Conservation (phyloP, 2,329 filamentous ascomycete genomes). For the Fusarium subtropicale region DNA sequence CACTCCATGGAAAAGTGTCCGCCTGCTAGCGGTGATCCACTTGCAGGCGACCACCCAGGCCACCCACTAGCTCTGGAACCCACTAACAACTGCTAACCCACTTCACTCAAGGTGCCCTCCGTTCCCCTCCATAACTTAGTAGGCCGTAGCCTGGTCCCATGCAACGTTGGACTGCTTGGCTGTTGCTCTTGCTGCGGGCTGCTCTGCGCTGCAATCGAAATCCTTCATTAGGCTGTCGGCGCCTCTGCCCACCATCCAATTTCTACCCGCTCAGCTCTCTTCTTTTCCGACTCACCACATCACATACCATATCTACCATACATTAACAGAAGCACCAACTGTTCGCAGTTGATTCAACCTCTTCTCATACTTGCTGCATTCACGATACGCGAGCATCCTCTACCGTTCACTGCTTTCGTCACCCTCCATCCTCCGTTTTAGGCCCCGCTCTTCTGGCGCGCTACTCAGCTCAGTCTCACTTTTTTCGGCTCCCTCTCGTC, state of each 20-base stretch:
- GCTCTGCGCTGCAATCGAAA: conserved; percentile 24
- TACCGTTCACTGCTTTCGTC: conserved; percentile 18
- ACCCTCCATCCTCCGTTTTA: conserved; percentile 19
- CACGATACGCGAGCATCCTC: conserved; percentile 7
- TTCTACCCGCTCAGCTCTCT: conserved; percentile 13
- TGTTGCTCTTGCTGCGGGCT: background rate
- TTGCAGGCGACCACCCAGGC: conserved; percentile 47
- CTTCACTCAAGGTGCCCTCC: conserved; percentile 25
- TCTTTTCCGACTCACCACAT: conserved; percentile 18
- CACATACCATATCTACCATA: conserved; percentile 6
- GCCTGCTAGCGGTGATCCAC: conserved; percentile 45
- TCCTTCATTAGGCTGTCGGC: conserved; percentile 43
- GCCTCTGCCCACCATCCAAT: conserved; percentile 43
- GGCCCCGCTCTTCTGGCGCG: conserved; percentile 41
- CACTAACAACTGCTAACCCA: conserved; percentile 36
- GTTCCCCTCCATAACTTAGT: conserved; percentile 20
- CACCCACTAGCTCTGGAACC: conserved; percentile 41
- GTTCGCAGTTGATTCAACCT: conserved; percentile 2
- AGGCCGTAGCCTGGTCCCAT: conserved; percentile 22
- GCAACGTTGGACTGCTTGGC: conserved; percentile 48
- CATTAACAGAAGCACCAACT: conserved; percentile 23
- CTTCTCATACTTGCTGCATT: conserved; percentile 11
- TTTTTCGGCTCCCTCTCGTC: conserved; percentile 46
- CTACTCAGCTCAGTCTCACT: conserved; percentile 46
- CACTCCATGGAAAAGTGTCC: conserved; percentile 36